Evolutionary conservation across 371 early-diverging fungal genomes (phyloP).

Genomic region (Mucor circinelloides): DNA sequence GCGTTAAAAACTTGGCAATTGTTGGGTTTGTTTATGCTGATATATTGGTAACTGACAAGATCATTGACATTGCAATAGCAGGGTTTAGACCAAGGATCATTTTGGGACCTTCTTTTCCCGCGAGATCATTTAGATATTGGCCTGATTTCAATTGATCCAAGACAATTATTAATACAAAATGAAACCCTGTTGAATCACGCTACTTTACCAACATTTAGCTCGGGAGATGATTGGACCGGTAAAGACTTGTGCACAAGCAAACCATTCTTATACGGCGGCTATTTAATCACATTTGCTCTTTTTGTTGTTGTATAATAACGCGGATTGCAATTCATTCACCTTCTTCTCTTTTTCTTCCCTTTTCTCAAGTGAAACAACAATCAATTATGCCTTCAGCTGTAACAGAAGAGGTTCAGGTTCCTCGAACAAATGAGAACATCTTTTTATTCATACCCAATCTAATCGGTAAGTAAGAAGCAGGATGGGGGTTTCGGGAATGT

Average conservation of each 20-base stretch:
- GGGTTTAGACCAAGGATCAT: neutral
- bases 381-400: constrained; percentile 18
- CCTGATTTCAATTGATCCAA: neutral
- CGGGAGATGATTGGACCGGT: neutral
- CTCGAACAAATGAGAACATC: constrained; percentile 59
- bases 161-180: neutral
- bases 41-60: neutral
- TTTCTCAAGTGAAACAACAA: constrained; percentile 12
- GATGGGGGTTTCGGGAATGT: neutral
- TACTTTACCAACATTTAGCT: neutral
- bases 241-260: neutral
- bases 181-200: neutral
- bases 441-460: constrained; percentile 91
- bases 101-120: neutral
- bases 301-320: neutral
- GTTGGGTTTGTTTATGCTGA: neutral
- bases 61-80: neutral
- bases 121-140: neutral
- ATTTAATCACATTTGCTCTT: neutral
- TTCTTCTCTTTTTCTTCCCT: constrained; percentile 11
- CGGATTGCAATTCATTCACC: constrained; percentile 7
- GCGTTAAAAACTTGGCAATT: neutral
- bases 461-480: constrained; percentile 63
- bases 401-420: neutral
- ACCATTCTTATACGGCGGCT: neutral